Evolutionary conservation across 441 rosid genomes (phyloP).

Genomic region (Lepidium campestre): DNA sequence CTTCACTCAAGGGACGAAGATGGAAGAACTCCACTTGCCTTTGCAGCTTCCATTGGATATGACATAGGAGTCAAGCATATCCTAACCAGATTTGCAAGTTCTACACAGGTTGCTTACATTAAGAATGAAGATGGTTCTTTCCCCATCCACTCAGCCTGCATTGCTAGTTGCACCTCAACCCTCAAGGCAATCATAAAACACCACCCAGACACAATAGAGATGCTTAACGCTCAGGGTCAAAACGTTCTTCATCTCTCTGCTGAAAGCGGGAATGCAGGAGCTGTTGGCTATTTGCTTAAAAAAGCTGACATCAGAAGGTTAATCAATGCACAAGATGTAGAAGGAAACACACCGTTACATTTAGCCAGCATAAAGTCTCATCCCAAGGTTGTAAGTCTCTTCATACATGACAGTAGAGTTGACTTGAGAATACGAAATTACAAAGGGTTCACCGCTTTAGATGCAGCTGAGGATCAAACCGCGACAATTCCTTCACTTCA

Average conservation of each 20-base stretch:
- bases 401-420: neutral
- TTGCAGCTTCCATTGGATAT: constrained; percentile 13
- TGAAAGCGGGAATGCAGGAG: neutral
- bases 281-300: neutral
- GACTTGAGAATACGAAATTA: constrained; percentile 1
- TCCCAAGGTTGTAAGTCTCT: constrained; percentile 13
- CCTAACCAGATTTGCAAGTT: neutral
- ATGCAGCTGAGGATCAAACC: neutral
- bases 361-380: constrained; percentile 7
- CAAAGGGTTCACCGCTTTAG: constrained; percentile 9
- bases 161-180: neutral
- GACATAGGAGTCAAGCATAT: constrained; percentile 4
- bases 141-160: constrained; percentile 12
- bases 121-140: constrained; percentile 15
- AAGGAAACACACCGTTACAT: constrained; percentile 21
- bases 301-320: constrained; percentile 3
- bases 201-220: constrained; percentile 8
- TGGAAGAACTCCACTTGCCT: constrained; percentile 1
- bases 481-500: neutral
- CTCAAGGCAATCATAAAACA: constrained; percentile 3
- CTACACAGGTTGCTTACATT: neutral
- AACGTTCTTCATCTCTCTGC: constrained; percentile 19
- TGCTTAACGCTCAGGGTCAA: constrained; percentile 5
- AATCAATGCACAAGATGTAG: constrained; percentile 9
- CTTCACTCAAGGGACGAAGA: neutral